These are phyloP conservation scores for Ophiostoma populinum DNA, from an alignment of 2,329 filamentous ascomycete species.

Conservation along the genomic window DNA sequence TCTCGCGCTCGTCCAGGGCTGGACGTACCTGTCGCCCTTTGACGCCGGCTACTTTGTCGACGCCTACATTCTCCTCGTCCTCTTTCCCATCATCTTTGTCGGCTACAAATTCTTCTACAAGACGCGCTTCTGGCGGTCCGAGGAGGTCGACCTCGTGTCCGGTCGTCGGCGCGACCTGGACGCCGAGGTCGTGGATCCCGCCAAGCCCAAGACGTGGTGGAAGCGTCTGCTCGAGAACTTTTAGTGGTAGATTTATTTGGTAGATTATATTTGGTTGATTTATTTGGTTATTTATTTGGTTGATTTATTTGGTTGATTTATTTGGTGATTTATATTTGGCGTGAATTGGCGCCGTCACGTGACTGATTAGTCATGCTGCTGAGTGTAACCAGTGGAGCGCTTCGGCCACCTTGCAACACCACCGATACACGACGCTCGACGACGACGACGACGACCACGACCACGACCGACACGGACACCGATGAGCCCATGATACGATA, in stretches of 20 bases:
- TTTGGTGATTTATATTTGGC: no score
- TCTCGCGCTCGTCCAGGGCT: slow-evolving; percentile 42
- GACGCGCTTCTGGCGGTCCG: slow-evolving; percentile 30
- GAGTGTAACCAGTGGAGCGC: no score
- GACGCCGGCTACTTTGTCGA: slow-evolving; percentile 42
- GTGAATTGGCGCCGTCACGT: no score
- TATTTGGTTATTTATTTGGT: not conserved
- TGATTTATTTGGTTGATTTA: not conserved
- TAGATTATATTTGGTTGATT: not conserved
- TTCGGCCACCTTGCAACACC: not conserved
- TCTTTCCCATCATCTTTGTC: slow-evolving; percentile 40
- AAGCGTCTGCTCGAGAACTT: slow-evolving; percentile 25
- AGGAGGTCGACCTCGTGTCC: slow-evolving; percentile 38
- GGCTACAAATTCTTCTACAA: slow-evolving; percentile 36
- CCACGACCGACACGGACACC: not conserved
- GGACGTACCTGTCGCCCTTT: slow-evolving; percentile 41
- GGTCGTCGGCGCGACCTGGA: slow-evolving; percentile 39
- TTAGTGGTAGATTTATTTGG: slow-evolving; percentile 12
- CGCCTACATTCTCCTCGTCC: slow-evolving; percentile 42
- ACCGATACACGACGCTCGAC: not conserved
- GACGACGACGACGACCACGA: not conserved
- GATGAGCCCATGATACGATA: no score
- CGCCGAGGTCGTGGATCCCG: slow-evolving; percentile 20
- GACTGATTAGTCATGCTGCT: no score
- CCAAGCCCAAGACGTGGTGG: slow-evolving; percentile 22